Evolutionary conservation across 2,329 filamentous ascomycete species (phyloP).

Genomic region (Colletotrichum cereale): DNA sequence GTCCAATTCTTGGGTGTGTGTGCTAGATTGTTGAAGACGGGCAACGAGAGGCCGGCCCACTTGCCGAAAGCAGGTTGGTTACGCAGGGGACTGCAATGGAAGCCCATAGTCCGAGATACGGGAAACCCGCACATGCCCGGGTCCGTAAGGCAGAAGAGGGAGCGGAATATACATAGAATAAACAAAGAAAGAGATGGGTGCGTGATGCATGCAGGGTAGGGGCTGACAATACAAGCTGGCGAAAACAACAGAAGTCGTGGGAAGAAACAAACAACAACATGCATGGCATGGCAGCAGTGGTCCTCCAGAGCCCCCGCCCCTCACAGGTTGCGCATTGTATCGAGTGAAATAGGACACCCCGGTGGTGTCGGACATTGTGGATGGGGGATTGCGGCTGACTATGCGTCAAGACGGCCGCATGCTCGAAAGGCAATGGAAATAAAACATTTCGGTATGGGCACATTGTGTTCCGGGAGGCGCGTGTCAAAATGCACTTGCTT

Average conservation of each 20-base stretch:
- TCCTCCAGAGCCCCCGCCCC: not conserved
- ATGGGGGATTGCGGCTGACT: conserved; percentile 1
- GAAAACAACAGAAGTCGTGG: not conserved
- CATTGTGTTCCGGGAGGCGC: conserved; percentile 7
- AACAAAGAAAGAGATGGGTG: not conserved
- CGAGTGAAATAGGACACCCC: not conserved
- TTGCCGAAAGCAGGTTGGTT: conserved; percentile 29
- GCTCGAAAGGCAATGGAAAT: not conserved
- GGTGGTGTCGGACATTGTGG: not conserved
- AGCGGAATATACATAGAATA: no score
- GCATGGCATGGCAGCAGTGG: not conserved
- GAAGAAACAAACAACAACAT: conserved; percentile 1
- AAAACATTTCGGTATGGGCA: conserved; percentile 3
- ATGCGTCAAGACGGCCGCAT: not conserved
- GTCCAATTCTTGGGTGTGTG: not conserved
- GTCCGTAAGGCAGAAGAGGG: not conserved
- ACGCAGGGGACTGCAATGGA: conserved; percentile 2
- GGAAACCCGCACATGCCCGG: not conserved
- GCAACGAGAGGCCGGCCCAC: conserved; percentile 16
- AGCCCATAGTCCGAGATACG: conserved; percentile 8
- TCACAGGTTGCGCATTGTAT: not conserved
- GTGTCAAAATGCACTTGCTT: conserved; percentile 4
- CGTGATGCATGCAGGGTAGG: conserved; percentile 5
- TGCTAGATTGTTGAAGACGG: not conserved
- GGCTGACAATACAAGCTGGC: not conserved